Evolutionary conservation across 805 yeast genomes (phyloP), one percentile per base, ranked within the genome.

Genomic region (Lipomyces japonicus): DNA sequence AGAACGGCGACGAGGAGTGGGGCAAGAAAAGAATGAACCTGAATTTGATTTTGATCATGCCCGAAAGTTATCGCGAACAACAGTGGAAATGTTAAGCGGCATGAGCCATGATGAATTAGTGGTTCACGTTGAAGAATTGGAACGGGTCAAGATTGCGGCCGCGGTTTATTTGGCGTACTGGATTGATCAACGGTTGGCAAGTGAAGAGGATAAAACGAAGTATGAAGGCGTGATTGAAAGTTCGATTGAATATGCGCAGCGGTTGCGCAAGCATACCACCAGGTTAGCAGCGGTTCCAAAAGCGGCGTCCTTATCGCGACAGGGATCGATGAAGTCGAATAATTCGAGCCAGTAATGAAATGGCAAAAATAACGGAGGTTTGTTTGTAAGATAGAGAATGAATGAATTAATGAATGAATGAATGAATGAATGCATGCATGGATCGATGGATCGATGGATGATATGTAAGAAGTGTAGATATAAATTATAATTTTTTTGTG

Each of bases 221-320:
- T 89, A 83, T 63, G 95, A 91, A 60, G 76, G 83, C 2, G 95
- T 93, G 58, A 89, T 93, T 37, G 95, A 88, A 63, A 89, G 87
- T 61, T 70, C 90, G 59, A 86, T 90, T 14, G 97, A 95, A 5
- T 89, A 90, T 64, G 85, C 95, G 4, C 96, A 93, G 66, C 79
- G 86, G 60, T 61, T 84, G 44, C 77, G 85, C 59, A 73, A 28
- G 40, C 55, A 91, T 22, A 60, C 61, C 14, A 56, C 59, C 14
- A 48, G 39, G 22, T 47, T 38, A 38, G 62, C 59, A 2, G 61
- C 58, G 18, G 22, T 54, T 16, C 58, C 57, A 28, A 42, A 53
- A 31, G 16, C 44, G n/a, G 24, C 41, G n/a, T 18, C 44, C 19
- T 22, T 51, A 32, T 26, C 48, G 16, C 37, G 57, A 31, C n/a